A percentile compares a stretch with the other conserved stretches of the same genome.
These are phyloP conservation scores for Microbotryum violaceum DNA, from an alignment of 1,284 basidiomycete genomes.

Conservation along the genomic window DNA sequence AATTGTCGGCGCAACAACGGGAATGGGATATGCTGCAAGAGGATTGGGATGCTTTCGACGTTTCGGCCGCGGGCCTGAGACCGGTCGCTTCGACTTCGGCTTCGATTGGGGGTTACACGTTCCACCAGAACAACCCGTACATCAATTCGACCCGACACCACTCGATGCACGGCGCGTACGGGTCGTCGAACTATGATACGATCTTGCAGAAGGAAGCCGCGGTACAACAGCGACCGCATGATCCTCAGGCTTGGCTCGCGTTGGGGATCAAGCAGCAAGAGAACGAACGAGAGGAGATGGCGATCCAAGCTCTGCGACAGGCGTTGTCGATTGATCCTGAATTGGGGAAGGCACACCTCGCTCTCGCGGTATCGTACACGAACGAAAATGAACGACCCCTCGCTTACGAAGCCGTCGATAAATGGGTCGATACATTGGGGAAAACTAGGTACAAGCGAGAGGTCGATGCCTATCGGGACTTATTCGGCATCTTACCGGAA, in stretches of 20 bases:
- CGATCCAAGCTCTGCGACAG: conserved; percentile 74
- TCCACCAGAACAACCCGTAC: conserved; percentile 77
- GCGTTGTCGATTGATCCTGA: conserved; percentile 67
- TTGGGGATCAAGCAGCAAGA: conserved; percentile 97
- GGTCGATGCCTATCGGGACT: conserved; percentile 45
- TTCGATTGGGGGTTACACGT: conserved; percentile 54
- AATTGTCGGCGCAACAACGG: conserved; percentile 34
- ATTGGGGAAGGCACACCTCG: conserved; percentile 66
- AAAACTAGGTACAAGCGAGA: conserved; percentile 46
- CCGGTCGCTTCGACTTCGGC: conserved; percentile 40
- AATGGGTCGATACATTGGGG: conserved; percentile 55
- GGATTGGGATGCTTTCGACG: conserved; percentile 77
- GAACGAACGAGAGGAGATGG: conserved; percentile 89
- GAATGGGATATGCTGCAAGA: conserved; percentile 64
- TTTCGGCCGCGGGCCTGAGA: conserved; percentile 56
- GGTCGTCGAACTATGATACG: conserved; percentile 39
- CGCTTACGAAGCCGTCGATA: conserved; percentile 68
- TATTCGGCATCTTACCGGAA: conserved; percentile 20
- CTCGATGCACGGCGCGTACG: conserved; percentile 40
- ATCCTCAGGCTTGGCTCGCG: conserved; percentile 75
- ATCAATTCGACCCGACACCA: conserved; percentile 41
- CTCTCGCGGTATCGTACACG: conserved; percentile 82
- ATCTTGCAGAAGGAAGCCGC: conserved; percentile 76
- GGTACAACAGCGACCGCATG: conserved; percentile 67
- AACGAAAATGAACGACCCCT: conserved; percentile 70